Conservation (phyloP, 129 eudicot species). For the Dittrichia graveolens region DNA sequence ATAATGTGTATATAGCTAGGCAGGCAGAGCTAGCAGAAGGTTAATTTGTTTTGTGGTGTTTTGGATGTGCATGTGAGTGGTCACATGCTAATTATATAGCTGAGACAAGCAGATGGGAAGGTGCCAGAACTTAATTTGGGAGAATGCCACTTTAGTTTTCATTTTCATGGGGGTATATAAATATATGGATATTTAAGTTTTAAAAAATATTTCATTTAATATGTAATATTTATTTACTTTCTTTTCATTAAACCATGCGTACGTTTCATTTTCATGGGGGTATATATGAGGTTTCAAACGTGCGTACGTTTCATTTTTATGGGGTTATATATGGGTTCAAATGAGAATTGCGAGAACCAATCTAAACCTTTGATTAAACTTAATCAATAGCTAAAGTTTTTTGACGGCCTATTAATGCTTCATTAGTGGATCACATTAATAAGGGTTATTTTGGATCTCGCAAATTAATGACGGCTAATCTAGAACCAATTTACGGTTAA, state of each 20-base stretch:
- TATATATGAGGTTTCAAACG: too few species aligned
- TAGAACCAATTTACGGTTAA: too few species aligned
- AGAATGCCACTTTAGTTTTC: constrained; percentile 21
- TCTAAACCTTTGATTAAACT: too few species aligned
- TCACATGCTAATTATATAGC: constrained; percentile 24
- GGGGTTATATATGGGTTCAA: too few species aligned
- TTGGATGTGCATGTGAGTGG: constrained; percentile 29
- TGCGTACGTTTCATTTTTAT: too few species aligned
- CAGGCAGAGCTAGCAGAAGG: too few species aligned
- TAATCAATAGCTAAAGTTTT: too few species aligned
- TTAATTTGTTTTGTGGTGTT: constrained; percentile 4
- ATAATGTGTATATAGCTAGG: background rate
- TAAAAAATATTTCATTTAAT: background rate
- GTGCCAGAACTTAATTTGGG: constrained; percentile 33
- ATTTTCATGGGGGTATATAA: constrained; percentile 3
- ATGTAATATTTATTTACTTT: background rate
- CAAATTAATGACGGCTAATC: too few species aligned
- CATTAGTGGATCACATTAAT: too few species aligned
- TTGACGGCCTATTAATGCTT: too few species aligned
- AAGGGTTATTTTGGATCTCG: too few species aligned
- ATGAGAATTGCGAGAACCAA: too few species aligned
- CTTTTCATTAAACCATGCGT: background rate
- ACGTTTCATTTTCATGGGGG: constrained; percentile 10
- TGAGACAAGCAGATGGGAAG: constrained; percentile 31
- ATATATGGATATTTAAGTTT: background rate